Base-by-base conservation (phyloP, 257 asterid genomes). In the Jaltomata sinuosa region DNA sequence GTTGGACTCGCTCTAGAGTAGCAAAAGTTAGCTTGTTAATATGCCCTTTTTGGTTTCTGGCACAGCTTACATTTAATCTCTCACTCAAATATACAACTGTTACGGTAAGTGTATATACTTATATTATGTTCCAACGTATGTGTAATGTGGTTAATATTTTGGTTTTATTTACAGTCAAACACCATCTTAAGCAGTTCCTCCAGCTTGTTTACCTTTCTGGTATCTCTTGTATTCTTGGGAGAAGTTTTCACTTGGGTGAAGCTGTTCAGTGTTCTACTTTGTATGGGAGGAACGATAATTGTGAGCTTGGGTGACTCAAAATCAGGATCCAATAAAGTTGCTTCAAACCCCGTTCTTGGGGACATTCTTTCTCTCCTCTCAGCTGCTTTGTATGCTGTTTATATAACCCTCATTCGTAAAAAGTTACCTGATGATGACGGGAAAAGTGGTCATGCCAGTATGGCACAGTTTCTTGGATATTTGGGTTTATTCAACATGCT, bases 381-480 rank as follows among this genome's bases (percentile, higher is more conserved):
- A 62, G 93, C 99, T 2, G 94, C 94, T 14, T 89, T 95, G 52
- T 97, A 97, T 87, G 97, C 99, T 68, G 91, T 89, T 52, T 97
- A 97, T 80, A 91, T 94, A 83, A 95, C 97, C 78, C 91, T 97
- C 22, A 93, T 97, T 83, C 97, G 99, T 82, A 91, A 89, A 83
- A 93, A 91, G 80, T 69, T 97, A 74, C 98, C 99, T 2, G 99
- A 94, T 87, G 98, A 94, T 74, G 97, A 93, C 52, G 88, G 85
- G 61, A 86, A 85, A 74, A 87, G 83, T 68, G 97, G 96, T 59
- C 90, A 27, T 67, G 94, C 88, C 64, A 97, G 98, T 87, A 95
- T 93, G 98, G 98, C 98, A 6, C 98, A 94, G 49, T 95, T 97
- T 87, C 98, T 97, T 84, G 99, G 99, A 72, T 97, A 86, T 91